Evolutionary conservation across 768 basidiomycete genomes (phyloP).

Genomic region (Lactarius akahatsu): DNA sequence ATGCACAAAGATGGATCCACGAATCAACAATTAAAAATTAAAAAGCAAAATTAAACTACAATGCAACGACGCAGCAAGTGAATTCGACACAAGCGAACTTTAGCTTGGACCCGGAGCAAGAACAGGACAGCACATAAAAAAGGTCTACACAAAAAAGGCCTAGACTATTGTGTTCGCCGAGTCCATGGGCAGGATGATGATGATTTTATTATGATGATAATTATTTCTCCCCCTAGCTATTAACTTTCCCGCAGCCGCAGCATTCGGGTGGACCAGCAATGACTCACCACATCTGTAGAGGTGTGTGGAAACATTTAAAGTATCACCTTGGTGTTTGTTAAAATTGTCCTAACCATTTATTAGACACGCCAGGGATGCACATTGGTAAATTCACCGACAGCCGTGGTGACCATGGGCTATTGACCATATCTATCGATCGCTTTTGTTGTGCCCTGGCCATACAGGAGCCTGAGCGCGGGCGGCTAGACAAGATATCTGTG

Average conservation of each 20-base stretch:
- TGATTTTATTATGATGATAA: neutral
- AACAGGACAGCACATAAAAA: neutral
- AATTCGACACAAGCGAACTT: neutral
- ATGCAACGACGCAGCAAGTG: neutral
- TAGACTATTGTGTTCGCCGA: neutral
- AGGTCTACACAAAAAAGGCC: neutral
- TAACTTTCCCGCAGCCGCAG: neutral
- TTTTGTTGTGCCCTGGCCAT: neutral
- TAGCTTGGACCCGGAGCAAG: neutral
- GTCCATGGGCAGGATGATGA: neutral
- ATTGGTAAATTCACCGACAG: slow-evolving; percentile 5
- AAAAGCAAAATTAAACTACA: neutral
- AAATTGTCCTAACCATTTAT: too few species aligned
- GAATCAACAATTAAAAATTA: neutral
- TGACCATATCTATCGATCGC: slow-evolving; percentile 1
- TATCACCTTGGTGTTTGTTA: too few species aligned
- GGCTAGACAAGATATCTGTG: neutral
- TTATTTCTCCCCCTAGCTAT: neutral
- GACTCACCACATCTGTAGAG: neutral
- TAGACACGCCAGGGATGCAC: neutral
- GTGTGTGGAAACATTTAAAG: too few species aligned
- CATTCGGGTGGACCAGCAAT: neutral
- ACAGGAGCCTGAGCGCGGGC: too few species aligned
- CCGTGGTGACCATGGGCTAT: slow-evolving; percentile 5
- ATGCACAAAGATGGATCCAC: neutral